Evolutionary conservation across 2,329 filamentous ascomycete genomes (phyloP).

Genomic region (Colletotrichum sojae): DNA sequence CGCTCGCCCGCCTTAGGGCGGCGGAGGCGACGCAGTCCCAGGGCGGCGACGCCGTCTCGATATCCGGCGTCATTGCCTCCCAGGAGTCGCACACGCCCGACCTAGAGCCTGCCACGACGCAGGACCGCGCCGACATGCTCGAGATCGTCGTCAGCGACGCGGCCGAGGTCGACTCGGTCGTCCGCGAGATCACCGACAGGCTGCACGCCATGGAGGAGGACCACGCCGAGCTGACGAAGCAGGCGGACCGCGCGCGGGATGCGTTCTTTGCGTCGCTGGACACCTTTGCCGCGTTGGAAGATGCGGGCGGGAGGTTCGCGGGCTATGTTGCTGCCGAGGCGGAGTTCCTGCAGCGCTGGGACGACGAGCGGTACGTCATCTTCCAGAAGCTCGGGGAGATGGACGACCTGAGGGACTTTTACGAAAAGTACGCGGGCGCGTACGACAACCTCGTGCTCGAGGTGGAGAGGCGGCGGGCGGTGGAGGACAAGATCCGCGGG

Average conservation of each 20-base stretch:
- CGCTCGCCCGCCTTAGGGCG: conserved; percentile 76
- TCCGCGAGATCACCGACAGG: conserved; percentile 80
- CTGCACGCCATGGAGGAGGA: conserved; percentile 83
- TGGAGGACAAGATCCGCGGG: conserved; percentile 80
- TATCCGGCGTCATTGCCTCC: conserved; percentile 76
- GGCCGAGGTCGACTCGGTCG: conserved; percentile 75
- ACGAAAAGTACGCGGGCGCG: conserved; percentile 86
- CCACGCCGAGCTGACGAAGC: conserved; percentile 73
- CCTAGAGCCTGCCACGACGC: conserved; percentile 79
- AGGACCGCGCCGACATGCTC: conserved; percentile 87
- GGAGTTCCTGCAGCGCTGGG: conserved; percentile 78
- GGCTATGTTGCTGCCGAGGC: conserved; percentile 75
- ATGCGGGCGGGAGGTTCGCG: conserved; percentile 76
- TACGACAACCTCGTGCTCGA: conserved; percentile 91
- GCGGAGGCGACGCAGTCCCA: conserved; percentile 72
- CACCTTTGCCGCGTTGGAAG: conserved; percentile 77
- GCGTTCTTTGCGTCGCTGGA: conserved; percentile 71
- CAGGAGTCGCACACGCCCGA: conserved; percentile 65
- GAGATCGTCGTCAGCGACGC: conserved; percentile 82
- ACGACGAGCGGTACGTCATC: conserved; percentile 80
- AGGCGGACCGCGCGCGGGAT: conserved; percentile 70
- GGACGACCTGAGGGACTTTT: conserved; percentile 83
- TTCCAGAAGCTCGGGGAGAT: conserved; percentile 80
- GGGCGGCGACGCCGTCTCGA: conserved; percentile 66
- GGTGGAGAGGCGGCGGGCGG: conserved; percentile 79